Evolutionary conservation across 2,329 filamentous ascomycete species (phyloP).

Genomic region (Nemania abortiva): DNA sequence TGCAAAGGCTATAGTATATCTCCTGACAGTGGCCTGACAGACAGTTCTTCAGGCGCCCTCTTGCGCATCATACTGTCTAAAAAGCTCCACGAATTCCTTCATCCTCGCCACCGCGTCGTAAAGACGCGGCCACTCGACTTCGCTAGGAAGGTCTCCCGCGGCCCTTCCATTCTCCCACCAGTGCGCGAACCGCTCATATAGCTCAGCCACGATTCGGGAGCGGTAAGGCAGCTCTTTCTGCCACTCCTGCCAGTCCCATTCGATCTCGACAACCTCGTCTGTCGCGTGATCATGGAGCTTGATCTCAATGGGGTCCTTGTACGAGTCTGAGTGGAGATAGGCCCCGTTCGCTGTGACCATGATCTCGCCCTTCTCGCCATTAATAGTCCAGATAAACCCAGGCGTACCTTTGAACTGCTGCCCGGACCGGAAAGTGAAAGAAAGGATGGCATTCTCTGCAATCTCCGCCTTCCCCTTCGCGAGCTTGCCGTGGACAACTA

Average conservation of each 20-base stretch:
- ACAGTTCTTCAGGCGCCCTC: background rate
- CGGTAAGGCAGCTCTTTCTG: constrained; percentile 59
- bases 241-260: constrained; percentile 61
- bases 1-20: background rate
- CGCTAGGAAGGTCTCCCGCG: constrained; percentile 41
- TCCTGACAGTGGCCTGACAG: background rate
- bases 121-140: constrained; percentile 56
- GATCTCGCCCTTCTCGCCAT: constrained; percentile 65
- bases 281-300: constrained; percentile 64
- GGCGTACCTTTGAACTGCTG: constrained; percentile 62
- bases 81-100: constrained; percentile 42
- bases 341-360: constrained; percentile 52
- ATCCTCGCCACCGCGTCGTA: constrained; percentile 47
- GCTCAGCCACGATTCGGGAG: constrained; percentile 63
- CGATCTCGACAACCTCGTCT: constrained; percentile 57
- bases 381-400: constrained; percentile 62
- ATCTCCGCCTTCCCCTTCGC: constrained; percentile 41
- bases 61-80: constrained; percentile 42
- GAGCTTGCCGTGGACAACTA: constrained; percentile 57
- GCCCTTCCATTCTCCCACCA: constrained; percentile 43
- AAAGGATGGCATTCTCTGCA: constrained; percentile 56
- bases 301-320: constrained; percentile 58
- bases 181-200: constrained; percentile 68
- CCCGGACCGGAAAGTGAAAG: constrained; percentile 61
- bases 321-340: constrained; percentile 49